Base-by-base conservation (phyloP, 768 basidiomycete genomes). In the Coprinopsis marcescibilis region DNA sequence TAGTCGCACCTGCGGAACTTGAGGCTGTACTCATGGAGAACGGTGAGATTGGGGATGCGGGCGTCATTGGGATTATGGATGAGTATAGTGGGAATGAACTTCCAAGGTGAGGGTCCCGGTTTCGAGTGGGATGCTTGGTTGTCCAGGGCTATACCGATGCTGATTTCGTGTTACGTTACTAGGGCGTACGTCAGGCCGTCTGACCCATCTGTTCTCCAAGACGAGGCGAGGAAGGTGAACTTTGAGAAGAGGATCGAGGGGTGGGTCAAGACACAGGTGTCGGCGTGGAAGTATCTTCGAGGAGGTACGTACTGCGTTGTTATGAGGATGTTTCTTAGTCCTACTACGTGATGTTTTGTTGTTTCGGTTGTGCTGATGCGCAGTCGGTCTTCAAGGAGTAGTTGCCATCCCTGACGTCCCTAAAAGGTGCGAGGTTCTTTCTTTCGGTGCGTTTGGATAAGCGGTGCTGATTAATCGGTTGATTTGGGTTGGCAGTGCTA, bases 1-100 rank as follows among this genome's bases (percentile, higher is more conserved):
- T 26, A 62, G 84, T 87, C 15, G 72, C 85, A 3, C 85, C 85
- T 0, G 83, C 85, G 3, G 85, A 86, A 51, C 66, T 87, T 2
- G 85, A 87, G 57, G 66, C 71, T 24, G 54, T 83, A 0, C 69
- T 87, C 0, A 64, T 86, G 4, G 72, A 72, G 24, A 78, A 85
- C 52, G 72, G 76, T 1, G 68, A 74, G 0, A 66, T 89, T 8
- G 76, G 71, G 1, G 86, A 89, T 52, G 73, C 68, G 1, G 84
- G 76, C 4, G 85, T 89, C 14, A 77, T 87, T 33, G 83, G 84
- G 2, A 55, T 86, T 0, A 65, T 73, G 4, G 63, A 61, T 46
- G 63, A 70, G 8, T 65, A 66, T 23, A 68, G 81, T 42, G 77
- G 75, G 2, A 82, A 85, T 4, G 87, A 89, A 57, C 65, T 85